A percentile compares a stretch with the other conserved stretches of the same genome.
Evolutionary conservation across 1,139 yeast species (phyloP).

Genomic region (Kluyveromyces marxianus): DNA sequence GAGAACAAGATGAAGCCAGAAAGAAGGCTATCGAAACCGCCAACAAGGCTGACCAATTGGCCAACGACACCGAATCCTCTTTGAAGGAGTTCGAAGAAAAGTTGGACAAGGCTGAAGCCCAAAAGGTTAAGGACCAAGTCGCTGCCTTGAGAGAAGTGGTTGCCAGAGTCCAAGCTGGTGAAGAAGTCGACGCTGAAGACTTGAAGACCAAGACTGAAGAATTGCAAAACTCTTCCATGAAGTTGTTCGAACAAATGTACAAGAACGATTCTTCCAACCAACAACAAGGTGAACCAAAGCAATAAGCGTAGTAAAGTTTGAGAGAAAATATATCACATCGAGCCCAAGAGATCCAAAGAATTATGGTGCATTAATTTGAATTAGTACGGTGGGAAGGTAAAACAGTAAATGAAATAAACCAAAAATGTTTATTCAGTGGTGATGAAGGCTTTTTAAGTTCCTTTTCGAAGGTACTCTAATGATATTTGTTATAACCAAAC

Average conservation of each 20-base stretch:
- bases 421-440: background rate
- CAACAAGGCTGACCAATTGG: slow-evolving; percentile 95
- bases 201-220: slow-evolving; percentile 92
- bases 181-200: slow-evolving; percentile 70
- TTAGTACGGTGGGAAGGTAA: no score
- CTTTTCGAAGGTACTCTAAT: background rate
- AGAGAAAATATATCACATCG: background rate
- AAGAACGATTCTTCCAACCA: slow-evolving; percentile 44
- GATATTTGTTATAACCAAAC: slow-evolving; percentile 1
- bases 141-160: slow-evolving; percentile 79
- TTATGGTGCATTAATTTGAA: no score
- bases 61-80: slow-evolving; percentile 93
- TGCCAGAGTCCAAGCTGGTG: slow-evolving; percentile 90
- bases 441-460: background rate
- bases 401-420: no score
- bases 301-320: slow-evolving; percentile 11
- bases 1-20: slow-evolving; percentile 93
- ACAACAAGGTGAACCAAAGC: slow-evolving; percentile 25
- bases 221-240: slow-evolving; percentile 85
- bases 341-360: background rate
- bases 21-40: slow-evolving; percentile 91
- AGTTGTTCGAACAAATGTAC: slow-evolving; percentile 93
- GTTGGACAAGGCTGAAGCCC: slow-evolving; percentile 72
- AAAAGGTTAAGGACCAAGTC: slow-evolving; percentile 70
- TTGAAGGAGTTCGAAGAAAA: slow-evolving; percentile 92